Percentiles rank a stretch among this genome's conserved stretches.
These are phyloP conservation scores for Chalciporus sp. DNA, from an alignment of 1,284 basidiomycete species.

Conservation along the genomic window DNA sequence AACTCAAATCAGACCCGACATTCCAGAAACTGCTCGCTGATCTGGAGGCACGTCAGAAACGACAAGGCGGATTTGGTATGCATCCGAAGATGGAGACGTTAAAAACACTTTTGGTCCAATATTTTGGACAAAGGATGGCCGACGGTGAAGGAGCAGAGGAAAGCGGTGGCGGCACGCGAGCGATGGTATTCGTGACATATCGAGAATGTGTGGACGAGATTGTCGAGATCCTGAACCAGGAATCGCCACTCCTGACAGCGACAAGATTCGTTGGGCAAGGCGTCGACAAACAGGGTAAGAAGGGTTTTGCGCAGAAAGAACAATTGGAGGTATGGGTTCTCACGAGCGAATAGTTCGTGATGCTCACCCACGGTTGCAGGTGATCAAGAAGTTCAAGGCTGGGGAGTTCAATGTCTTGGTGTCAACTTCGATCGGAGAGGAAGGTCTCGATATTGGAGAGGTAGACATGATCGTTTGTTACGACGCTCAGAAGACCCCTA, in stretches of 20 bases:
- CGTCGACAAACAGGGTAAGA: conserved; percentile 81
- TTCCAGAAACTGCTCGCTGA: conserved; percentile 67
- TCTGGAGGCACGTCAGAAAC: conserved; percentile 56
- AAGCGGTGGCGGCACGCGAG: conserved; percentile 62
- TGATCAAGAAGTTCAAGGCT: conserved; percentile 84
- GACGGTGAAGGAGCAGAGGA: conserved; percentile 37
- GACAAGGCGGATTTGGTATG: conserved; percentile 50
- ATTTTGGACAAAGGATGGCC: conserved; percentile 70
- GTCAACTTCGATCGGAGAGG: conserved; percentile 96
- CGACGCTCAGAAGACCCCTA: conserved; percentile 94
- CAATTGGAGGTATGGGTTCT: conserved; percentile 72
- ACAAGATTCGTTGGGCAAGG: conserved; percentile 92
- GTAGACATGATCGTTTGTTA: conserved; percentile 98
- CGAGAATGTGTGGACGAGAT: conserved; percentile 92
- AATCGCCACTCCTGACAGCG: conserved; percentile 75
- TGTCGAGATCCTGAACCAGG: conserved; percentile 73
- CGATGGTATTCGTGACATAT: conserved; percentile 96
- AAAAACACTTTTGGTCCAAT: conserved; percentile 73
- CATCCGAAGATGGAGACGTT: conserved; percentile 96
- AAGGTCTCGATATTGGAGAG: conserved; percentile 99
- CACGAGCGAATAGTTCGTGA: conserved; percentile 3
- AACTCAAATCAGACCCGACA: conserved; percentile 54
- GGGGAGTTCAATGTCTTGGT: conserved; percentile 93
- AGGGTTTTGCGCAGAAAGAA: conserved; percentile 89
- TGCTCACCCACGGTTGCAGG: conserved; percentile 42